A percentile compares a stretch with the other conserved stretches of the same genome.
Evolutionary conservation across 805 yeast species (phyloP).

Genomic region (Limtongia smithiae): DNA sequence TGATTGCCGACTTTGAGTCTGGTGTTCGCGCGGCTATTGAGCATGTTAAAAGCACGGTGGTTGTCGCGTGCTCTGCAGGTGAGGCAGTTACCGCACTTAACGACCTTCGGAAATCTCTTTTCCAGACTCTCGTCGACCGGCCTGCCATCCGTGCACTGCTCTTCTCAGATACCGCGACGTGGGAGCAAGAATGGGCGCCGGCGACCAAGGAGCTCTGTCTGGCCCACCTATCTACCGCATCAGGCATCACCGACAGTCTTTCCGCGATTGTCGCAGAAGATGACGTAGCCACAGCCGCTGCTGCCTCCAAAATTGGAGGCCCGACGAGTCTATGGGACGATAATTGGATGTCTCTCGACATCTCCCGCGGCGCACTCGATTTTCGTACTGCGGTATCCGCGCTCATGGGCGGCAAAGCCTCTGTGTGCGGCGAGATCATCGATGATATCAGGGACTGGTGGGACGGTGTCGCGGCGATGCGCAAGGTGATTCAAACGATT

Average conservation of each 20-base stretch:
- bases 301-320: too few relatives aligned
- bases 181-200: conserved; percentile 16
- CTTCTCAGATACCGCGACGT: conserved; percentile 3
- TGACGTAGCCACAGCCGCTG: not conserved
- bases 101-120: conserved; percentile 11
- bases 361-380: conserved; percentile 21
- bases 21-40: conserved; percentile 11
- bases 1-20: conserved; percentile 3
- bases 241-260: not conserved
- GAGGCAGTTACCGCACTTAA: conserved; percentile 4
- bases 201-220: conserved; percentile 5
- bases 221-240: conserved; percentile 3
- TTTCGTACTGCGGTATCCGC: conserved; percentile 18
- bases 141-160: conserved; percentile 8
- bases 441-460: conserved; percentile 15
- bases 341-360: conserved; percentile 20
- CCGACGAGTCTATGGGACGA: conserved; percentile 21
- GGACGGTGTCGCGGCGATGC: conserved; percentile 1
- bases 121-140: conserved; percentile 9
- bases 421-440: conserved; percentile 2
- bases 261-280: not conserved
- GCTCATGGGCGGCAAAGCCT: conserved; percentile 7
- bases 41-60: not conserved
- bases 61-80: not conserved
- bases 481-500: not conserved